Base-by-base conservation (phyloP, 2,329 filamentous ascomycete species). In the Tolypocladium ophioglossoides region DNA sequence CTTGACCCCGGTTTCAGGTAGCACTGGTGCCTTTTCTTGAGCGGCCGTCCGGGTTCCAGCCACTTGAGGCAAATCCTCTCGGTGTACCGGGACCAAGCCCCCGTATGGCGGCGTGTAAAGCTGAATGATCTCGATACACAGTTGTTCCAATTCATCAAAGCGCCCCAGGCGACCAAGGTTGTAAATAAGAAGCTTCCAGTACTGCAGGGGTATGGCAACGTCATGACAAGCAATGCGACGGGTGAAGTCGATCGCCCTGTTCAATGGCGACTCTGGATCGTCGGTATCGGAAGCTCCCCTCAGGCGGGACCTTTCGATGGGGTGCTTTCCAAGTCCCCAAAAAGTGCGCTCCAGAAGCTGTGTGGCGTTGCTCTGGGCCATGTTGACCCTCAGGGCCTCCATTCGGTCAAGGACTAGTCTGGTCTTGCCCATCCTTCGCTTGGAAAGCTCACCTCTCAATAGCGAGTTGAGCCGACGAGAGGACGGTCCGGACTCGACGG, bases 111-210 rank as follows among this genome's bases (percentile, higher is more conserved):
- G 61, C 27, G 60, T 58, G 58, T 76, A 74, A 41, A 73, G 56
- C 20, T 72, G 62, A 11, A 75, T 65, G 50, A 80, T 61, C 48
- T 76, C 71, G 16, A 74, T 57, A 14, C 70, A 70, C 2, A 79
- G 55, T 39, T 68, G 68, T 51, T 77, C 72, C 3, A 80, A 61
- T n/a, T 77, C 73, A 2, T 70, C 63, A 12, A 79, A 63, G 16
- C 70, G 72, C 12, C 71, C 68, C n/a, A 69, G 63, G 2, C 73
- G 71, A 2, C 75, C 72, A 3, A 80, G 68, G 41, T 68, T 69
- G 41, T 70, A 70, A 12, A 82, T 57, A 0, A 80, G 57, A 3
- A 68, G 68, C 54, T 67, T 69, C 75, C 78, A 79, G 38, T 66
- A 68, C 12, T 57, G 57, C 5, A 66, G 56, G n/a, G 70, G 68